Base-by-base conservation (phyloP, 2,329 filamentous ascomycete genomes). In the Endocalyx cinctus region DNA sequence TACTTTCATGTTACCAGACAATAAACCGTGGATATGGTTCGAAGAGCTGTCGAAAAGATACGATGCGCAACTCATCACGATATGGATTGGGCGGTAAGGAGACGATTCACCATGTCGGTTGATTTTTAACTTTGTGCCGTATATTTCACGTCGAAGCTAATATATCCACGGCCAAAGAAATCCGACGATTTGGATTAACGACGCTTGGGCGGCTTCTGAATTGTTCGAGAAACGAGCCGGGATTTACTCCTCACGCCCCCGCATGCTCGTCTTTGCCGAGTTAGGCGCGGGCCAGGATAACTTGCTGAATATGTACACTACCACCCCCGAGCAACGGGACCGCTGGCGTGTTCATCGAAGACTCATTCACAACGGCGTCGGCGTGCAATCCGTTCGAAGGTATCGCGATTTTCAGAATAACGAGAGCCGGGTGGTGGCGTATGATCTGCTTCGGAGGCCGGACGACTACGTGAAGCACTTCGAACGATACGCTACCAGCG, bases 11-110 rank as follows among this genome's bases (percentile, higher is more conserved):
- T 59, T 77, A 4, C 73, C 73, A 2, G 61, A 69, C 16, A 62
- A 59, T 35, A 75, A 77, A 46, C 72, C 74, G 3, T 78, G 74
- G 74, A 62, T 76, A 16, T 72, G 70, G 51, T 75, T 77, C 42
- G 70, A 77, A 34, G 48, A 69, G 42, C 52, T 76, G 0, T 70
- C 72, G 4, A 68, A 70, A 42, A 47, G 57, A 29, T 69, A 72
- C 46, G 52, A 67, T 5, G 58, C 65, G 1, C 66, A 70, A 0
- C 46, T 77, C 6, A 68, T 77, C 29, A 77, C 73, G 0, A 67
- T 73, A 44, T 77, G 72, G 73, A 70, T 75, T 29, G 68, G 69
- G n/a, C 55, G 63, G 59, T 63, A 29, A 50, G 31, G 27, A n/a
- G 18, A 25, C 23, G 10, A n/a, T n/a, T n/a, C n/a, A n/a, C n/a